Evolutionary conservation across 2,329 filamentous ascomycete species (phyloP).

Genomic region (Tricladium varicosporioides): DNA sequence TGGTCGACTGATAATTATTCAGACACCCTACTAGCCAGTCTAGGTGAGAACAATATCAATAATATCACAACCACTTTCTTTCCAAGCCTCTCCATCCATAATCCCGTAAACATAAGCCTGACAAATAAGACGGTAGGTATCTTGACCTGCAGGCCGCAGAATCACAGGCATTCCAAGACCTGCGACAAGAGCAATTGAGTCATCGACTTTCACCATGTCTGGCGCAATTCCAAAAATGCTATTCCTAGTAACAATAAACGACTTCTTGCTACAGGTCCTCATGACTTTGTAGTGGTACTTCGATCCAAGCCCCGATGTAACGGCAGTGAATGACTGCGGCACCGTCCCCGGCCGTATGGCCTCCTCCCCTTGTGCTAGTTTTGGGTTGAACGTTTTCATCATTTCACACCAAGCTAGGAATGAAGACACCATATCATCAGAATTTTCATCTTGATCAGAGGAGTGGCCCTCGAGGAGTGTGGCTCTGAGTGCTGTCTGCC

Average conservation of each 20-base stretch:
- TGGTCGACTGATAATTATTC: too few relatives aligned
- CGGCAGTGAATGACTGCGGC: background rate
- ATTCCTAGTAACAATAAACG: background rate
- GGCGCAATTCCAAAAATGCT: background rate
- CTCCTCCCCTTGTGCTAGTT: background rate
- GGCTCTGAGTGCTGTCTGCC: background rate
- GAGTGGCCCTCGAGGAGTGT: background rate
- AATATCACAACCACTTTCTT: too few relatives aligned
- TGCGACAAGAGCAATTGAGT: background rate
- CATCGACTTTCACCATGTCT: background rate
- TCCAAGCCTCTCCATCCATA: constrained; percentile 30
- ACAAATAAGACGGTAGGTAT: background rate
- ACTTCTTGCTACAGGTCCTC: background rate
- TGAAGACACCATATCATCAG: background rate
- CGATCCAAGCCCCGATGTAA: background rate
- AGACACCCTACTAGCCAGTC: too few relatives aligned
- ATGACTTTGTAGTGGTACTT: background rate
- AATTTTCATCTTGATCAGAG: background rate
- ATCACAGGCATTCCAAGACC: background rate
- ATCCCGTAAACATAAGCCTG: constrained; percentile 14
- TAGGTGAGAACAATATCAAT: too few relatives aligned
- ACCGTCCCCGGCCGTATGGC: too few relatives aligned
- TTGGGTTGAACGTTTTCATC: background rate
- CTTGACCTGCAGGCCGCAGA: background rate
- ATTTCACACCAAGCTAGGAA: background rate